phyloP scores from a whole-genome alignment of 2,329 filamentous ascomycete genomes.

The Cytospora schulzeri region DNA sequence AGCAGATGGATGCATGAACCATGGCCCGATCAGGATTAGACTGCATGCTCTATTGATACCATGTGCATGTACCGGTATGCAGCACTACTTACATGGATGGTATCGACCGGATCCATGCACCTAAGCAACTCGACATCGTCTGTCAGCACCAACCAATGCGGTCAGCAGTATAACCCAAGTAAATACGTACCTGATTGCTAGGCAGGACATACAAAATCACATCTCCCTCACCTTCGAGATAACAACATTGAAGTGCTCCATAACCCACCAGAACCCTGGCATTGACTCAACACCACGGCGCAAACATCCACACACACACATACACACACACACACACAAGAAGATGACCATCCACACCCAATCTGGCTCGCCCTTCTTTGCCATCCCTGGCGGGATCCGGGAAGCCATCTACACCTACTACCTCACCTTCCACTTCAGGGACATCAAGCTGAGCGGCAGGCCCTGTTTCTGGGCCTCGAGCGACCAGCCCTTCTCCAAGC shows the following conservation, averaged over 20 bases:
- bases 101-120: background rate
- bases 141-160: background rate
- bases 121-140: no score
- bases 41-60: no score
- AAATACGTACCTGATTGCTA: background rate
- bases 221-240: background rate
- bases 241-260: background rate
- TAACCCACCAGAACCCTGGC: no score
- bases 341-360: background rate
- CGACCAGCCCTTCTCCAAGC: conserved; percentile 1
- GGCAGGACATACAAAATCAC: background rate
- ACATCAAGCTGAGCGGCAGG: conserved; percentile 24
- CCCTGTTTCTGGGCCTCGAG: conserved; percentile 13
- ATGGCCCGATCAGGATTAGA: no score
- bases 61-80: no score
- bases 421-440: conserved; percentile 15
- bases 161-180: background rate
- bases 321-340: no score
- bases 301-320: background rate
- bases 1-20: background rate
- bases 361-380: conserved; percentile 9
- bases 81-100: background rate
- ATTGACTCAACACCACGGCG: background rate
- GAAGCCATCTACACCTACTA: conserved; percentile 13
- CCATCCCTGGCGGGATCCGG: conserved; percentile 19